Evolutionary conservation across 768 basidiomycete species (phyloP), one percentile per base, ranked within the genome.

Genomic region (Tubosaeta sp.): DNA sequence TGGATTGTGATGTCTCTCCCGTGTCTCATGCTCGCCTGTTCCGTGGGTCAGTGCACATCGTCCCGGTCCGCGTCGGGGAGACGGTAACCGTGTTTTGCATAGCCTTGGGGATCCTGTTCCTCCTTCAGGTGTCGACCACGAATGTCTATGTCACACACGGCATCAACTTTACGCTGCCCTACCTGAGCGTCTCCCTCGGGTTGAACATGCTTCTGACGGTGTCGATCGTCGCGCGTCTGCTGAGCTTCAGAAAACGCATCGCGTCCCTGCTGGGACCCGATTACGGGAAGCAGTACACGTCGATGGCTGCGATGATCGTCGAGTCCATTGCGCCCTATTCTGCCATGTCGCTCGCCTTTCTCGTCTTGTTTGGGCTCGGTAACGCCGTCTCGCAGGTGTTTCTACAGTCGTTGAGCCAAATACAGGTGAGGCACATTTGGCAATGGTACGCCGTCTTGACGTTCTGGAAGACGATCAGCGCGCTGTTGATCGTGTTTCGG

Each of bases 291-390:
- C 59, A 62, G 13, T 74, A 74, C 46, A 62, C 67, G 6, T 66
- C 62, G 5, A 49, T 72, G 10, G 64, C 63, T 9, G 60, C 72
- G 5, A 72, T 75, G 59, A 35, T 72, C 26, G 44, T 75, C 43
- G 73, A 74, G 54, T 70, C 68, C 1, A 69, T 69, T 2, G 59
- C 66, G 4, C 43, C 69, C 3, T 72, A 71, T 43, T 60, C 67
- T 4, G 14, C 55, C 6, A 46, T 62, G 14, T 62, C 62, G 0
- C 13, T 74, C 10, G 25, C 70, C 0, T 71, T 74, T 48, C 42
- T 74, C 25, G 49, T 67, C 14, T 41, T 62, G n/a, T 73, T 64
- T 45, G 57, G 55, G 6, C 7, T 53, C 10, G 44, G 55, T 13
- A 63, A 54, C 13, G 41, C 60, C 0, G 43, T 68, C 5, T 65